Conservation (phyloP, 2,329 filamentous ascomycete genomes). For the Ophiocordyceps camponoti-rufipedis region DNA sequence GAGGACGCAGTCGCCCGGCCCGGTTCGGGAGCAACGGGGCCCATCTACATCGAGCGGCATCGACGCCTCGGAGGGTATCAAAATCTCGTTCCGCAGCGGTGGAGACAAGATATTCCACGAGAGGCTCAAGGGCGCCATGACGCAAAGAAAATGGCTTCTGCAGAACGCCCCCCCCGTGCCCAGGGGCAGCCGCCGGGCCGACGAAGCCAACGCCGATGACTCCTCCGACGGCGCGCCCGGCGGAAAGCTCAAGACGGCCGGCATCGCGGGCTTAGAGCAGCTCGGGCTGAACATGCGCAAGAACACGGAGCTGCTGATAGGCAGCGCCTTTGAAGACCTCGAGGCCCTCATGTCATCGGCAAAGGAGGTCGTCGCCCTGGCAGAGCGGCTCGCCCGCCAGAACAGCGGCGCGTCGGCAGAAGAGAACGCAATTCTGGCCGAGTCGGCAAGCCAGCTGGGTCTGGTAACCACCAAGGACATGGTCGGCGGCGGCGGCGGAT, state of each 20-base stretch:
- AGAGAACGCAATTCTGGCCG: conserved; percentile 56
- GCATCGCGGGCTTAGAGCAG: conserved; percentile 83
- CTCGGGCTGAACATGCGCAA: conserved; percentile 68
- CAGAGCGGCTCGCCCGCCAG: conserved; percentile 68
- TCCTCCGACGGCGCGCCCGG: conserved; percentile 9
- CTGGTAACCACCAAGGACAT: conserved; percentile 93
- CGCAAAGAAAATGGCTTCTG: conserved; percentile 89
- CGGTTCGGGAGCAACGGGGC: conserved; percentile 29
- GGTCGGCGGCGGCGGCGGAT: conserved; percentile 47
- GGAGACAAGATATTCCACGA: conserved; percentile 86
- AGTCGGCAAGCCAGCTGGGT: conserved; percentile 63
- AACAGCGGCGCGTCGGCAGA: conserved; percentile 46
- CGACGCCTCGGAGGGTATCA: conserved; percentile 59
- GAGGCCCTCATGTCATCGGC: conserved; percentile 95
- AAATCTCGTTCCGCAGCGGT: conserved; percentile 77
- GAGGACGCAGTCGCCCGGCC: conserved; percentile 62
- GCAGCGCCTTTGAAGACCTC: conserved; percentile 85
- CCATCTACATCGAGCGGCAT: conserved; percentile 13
- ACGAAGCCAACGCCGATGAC: conserved; percentile 16
- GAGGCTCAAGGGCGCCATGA: conserved; percentile 67
- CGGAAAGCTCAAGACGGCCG: conserved; percentile 43
- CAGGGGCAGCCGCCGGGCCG: conserved; percentile 26
- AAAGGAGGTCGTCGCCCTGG: conserved; percentile 86
- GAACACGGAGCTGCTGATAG: conserved; percentile 87
- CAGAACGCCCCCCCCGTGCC: conserved; percentile 80